Conservation (phyloP, 2,329 filamentous ascomycete genomes). For the Stemphylium beticola region DNA sequence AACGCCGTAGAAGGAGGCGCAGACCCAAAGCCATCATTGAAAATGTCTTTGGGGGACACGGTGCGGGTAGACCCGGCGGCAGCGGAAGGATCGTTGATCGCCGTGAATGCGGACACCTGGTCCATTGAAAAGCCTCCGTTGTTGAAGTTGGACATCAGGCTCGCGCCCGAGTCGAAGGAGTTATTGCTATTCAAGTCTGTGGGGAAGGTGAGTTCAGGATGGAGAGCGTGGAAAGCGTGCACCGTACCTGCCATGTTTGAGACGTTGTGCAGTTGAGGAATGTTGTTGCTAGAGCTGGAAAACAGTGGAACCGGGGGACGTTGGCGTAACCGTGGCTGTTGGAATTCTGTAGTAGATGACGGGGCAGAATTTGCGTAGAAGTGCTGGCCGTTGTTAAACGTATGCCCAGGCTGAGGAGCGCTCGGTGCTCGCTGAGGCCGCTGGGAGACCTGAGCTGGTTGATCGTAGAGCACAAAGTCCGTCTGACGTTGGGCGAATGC, state of each 20-base stretch:
- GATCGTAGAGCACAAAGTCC: slow-evolving; percentile 81
- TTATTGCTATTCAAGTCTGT: slow-evolving; percentile 49
- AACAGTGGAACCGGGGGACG: slow-evolving; percentile 78
- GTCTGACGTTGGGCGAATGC: slow-evolving; percentile 60
- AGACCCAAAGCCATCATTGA: slow-evolving; percentile 73
- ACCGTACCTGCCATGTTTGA: slow-evolving; percentile 49
- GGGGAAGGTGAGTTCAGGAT: slow-evolving; percentile 37
- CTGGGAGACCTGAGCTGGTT: slow-evolving; percentile 51
- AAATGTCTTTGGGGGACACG: slow-evolving; percentile 82
- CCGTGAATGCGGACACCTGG: slow-evolving; percentile 49
- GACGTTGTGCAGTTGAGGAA: slow-evolving; percentile 51
- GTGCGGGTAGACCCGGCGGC: slow-evolving; percentile 58
- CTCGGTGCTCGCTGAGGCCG: slow-evolving; percentile 58
- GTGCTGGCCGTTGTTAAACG: slow-evolving; percentile 65
- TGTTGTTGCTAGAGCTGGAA: slow-evolving; percentile 63
- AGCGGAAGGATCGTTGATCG: slow-evolving; percentile 54
- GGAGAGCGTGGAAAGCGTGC: slow-evolving; percentile 15
- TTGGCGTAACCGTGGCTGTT: slow-evolving; percentile 59
- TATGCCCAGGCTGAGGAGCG: slow-evolving; percentile 61
- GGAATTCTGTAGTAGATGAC: slow-evolving; percentile 64
- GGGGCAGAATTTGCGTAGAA: slow-evolving; percentile 73
- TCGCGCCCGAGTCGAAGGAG: slow-evolving; percentile 55
- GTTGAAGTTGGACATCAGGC: slow-evolving; percentile 54
- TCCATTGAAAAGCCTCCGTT: slow-evolving; percentile 40
- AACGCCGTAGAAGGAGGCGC: slow-evolving; percentile 82